A percentile compares a stretch with the other conserved stretches of the same genome.
These are phyloP conservation scores for Aegilops bicornis DNA, from an alignment of 176 grass and related monocot genomes.

Conservation along the genomic window DNA sequence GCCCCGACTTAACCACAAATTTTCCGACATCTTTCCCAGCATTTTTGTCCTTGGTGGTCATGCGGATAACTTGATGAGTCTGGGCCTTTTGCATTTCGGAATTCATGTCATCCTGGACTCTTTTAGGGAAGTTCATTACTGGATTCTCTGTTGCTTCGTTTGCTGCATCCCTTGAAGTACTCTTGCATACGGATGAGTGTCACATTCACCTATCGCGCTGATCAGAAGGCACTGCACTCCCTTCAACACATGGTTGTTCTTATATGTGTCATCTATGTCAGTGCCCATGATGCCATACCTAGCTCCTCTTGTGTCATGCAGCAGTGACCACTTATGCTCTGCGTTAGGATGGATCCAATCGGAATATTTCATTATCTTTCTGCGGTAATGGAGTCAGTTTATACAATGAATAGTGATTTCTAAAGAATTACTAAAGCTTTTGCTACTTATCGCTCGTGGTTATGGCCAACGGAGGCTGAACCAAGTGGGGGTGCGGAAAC, in stretches of 20 bases:
- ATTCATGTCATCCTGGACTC: conserved; percentile 3
- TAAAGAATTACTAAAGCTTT: no score
- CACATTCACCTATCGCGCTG: background rate
- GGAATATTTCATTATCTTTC: background rate
- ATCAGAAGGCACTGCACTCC: background rate
- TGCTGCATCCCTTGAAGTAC: background rate
- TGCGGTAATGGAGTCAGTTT: no score
- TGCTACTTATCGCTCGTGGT: no score
- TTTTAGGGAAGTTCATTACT: background rate
- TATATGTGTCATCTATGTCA: background rate
- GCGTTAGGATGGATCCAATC: background rate
- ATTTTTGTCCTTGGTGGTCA: background rate
- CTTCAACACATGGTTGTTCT: background rate
- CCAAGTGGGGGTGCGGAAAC: no score
- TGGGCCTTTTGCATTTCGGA: background rate
- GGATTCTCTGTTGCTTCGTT: background rate
- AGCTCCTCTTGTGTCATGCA: background rate
- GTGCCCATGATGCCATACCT: conserved; percentile 1
- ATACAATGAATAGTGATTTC: no score
- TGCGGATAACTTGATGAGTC: background rate
- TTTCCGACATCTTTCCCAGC: background rate
- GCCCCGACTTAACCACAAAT: background rate
- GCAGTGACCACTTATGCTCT: background rate
- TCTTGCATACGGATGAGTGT: background rate
- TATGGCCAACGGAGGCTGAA: no score